Base-by-base conservation (phyloP, 1,139 yeast species). In the Candida sojae region DNA sequence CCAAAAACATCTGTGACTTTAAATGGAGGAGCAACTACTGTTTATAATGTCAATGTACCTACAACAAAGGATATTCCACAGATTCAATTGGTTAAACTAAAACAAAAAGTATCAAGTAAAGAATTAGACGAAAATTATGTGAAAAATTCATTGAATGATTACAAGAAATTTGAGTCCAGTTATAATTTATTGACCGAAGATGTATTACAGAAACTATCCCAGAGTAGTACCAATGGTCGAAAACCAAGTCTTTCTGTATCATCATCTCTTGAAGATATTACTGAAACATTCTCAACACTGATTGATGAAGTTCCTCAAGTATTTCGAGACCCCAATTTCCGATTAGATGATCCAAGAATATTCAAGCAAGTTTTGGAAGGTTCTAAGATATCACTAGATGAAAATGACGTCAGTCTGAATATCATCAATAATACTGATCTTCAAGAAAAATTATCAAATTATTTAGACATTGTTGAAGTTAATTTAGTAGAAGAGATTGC, bases 11-110 rank as follows among this genome's bases (percentile, higher is more conserved):
- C 68, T 39, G 75, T 75, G 6, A 61, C 71, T 11, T 59, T 75
- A 42, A 73, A 74, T 55, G 80, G 79, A 3, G 80, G 80, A 0
- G 52, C 58, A 13, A 68, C 73, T 10, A 66, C 70, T 3, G 63
- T 75, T 3, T 56, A 62, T 47, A 82, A 82, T 53, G 70, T 87
- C 47, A 75, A 74, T 45, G 77, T 85, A 4, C 98, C 99, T 0
- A 86, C 97, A 0, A 71, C 80, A 2, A 76, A 77, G 45, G 99
- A 93, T 57, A 93, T 93, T 17, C 97, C 98, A 0, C 92, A 87
- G 32, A 86, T 91, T 17, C 83, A 79, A 48, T 71, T 93, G 40
- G 81, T 86, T 45, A 82, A 84, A 44, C 60, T 75, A 47, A 68
- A 84, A 10, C 71, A 75, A 12, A 79, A 77, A 49, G 80, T 83